Conservation (phyloP, 495 filamentous ascomycete species). For the Penicillium roqueforti region DNA sequence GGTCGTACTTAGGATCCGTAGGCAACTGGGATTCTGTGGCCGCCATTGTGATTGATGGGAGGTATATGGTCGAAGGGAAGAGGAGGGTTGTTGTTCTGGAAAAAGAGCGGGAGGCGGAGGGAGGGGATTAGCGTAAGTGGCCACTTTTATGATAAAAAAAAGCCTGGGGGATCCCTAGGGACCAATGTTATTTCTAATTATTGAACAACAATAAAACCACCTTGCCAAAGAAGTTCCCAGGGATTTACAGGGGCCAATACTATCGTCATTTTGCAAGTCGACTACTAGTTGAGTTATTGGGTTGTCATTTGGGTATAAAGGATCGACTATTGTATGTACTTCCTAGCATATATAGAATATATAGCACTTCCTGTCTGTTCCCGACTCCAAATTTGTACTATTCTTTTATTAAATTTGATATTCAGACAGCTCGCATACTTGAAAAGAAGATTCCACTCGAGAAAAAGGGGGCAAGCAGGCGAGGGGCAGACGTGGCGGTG, state of each 20-base stretch:
- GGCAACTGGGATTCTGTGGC: slow-evolving; percentile 42
- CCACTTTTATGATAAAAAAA: slow-evolving; percentile 15
- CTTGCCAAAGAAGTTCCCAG: background rate
- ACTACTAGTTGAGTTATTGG: background rate
- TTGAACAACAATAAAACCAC: background rate
- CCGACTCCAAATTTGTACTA: background rate
- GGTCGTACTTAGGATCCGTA: slow-evolving; percentile 85
- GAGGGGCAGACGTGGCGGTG: slow-evolving; percentile 20
- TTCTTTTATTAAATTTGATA: background rate
- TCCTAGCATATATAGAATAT: background rate
- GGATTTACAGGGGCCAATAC: background rate
- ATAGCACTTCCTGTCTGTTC: background rate
- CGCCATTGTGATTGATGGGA: slow-evolving; percentile 36
- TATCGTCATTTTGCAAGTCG: background rate
- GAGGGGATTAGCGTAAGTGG: slow-evolving; percentile 20
- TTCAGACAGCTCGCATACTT: background rate
- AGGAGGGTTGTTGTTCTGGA: slow-evolving; percentile 10
- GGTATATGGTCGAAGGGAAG: slow-evolving; percentile 8
- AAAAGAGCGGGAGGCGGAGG: slow-evolving; percentile 21
- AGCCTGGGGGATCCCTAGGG: background rate
- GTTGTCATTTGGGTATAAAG: background rate
- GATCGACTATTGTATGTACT: background rate
- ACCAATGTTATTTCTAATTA: background rate
- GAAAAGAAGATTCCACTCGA: background rate
- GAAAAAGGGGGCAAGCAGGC: slow-evolving; percentile 16